phyloP scores from a whole-genome alignment of 148 eudicot genomes.

The Drosera capensis region DNA sequence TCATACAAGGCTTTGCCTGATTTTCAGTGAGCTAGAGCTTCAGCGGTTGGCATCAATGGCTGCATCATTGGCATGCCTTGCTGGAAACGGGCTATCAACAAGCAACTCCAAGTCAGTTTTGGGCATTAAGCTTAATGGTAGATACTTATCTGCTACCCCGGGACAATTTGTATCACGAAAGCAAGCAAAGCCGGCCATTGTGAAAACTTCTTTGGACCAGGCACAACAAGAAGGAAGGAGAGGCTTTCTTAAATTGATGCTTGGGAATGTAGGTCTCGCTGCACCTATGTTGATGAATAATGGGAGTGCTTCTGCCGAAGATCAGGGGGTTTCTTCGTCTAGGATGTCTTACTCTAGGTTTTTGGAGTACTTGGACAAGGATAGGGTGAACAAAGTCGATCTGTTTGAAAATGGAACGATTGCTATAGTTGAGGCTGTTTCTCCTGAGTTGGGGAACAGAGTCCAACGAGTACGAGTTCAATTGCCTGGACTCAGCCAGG shows the following conservation, averaged over 20 bases:
- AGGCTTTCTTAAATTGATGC: constrained; percentile 61
- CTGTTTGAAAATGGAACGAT: constrained; percentile 93
- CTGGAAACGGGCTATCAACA: constrained; percentile 33
- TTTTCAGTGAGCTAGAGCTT: not conserved
- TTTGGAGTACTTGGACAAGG: constrained; percentile 91
- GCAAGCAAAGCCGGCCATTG: constrained; percentile 24
- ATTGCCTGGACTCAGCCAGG: constrained; percentile 97
- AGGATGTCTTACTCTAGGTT: constrained; percentile 98
- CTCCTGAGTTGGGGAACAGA: constrained; percentile 92
- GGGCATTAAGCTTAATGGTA: constrained; percentile 29
- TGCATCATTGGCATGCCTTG: constrained; percentile 39
- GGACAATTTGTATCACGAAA: constrained; percentile 19
- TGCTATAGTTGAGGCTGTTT: constrained; percentile 91
- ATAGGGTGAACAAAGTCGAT: constrained; percentile 80
- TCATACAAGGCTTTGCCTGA: not conserved
- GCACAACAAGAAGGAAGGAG: constrained; percentile 49
- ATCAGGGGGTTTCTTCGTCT: constrained; percentile 89
- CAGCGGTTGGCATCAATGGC: constrained; percentile 23
- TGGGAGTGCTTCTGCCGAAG: constrained; percentile 79
- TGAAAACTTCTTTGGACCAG: constrained; percentile 47
- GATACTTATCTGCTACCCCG: constrained; percentile 22
- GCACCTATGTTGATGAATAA: constrained; percentile 33
- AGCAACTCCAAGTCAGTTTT: constrained; percentile 17
- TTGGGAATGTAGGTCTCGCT: constrained; percentile 60
- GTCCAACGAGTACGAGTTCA: constrained; percentile 95